Evolutionary conservation across 2,329 filamentous ascomycete species (phyloP).

Genomic region (Ceratocystis papillata): DNA sequence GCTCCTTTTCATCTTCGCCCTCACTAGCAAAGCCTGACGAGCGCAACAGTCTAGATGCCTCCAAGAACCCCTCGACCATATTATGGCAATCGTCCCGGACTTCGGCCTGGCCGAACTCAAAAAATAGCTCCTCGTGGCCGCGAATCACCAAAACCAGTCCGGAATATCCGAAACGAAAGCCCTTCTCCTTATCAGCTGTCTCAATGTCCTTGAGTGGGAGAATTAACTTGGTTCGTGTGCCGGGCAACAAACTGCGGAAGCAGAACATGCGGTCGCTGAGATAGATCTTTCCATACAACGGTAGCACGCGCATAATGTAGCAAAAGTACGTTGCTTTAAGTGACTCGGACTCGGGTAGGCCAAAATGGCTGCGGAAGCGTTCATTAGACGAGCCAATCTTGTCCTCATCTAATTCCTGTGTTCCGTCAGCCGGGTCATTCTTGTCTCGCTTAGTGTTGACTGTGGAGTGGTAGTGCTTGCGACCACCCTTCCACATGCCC

Average conservation of each 20-base stretch:
- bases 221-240: conserved; percentile 84
- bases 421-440: conserved; percentile 37
- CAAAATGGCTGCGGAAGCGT: conserved; percentile 82
- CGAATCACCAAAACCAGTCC: conserved; percentile 87
- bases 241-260: conserved; percentile 81
- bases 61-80: conserved; percentile 15
- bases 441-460: conserved; percentile 42
- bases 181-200: conserved; percentile 88
- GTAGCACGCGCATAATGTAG: conserved; percentile 79
- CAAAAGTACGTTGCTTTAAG: conserved; percentile 85
- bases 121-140: conserved; percentile 91
- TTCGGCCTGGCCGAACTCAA: conserved; percentile 73
- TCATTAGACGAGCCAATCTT: conserved; percentile 59
- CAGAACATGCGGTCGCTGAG: conserved; percentile 80
- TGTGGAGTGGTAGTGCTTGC: conserved; percentile 68
- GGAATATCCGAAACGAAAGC: conserved; percentile 82
- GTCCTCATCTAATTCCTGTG: conserved; percentile 37
- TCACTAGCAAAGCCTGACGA: conserved; percentile 10
- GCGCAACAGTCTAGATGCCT: conserved; percentile 6
- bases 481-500: conserved; percentile 88
- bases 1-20: conserved; percentile 43
- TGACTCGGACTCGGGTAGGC: conserved; percentile 70
- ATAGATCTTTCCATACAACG: conserved; percentile 93
- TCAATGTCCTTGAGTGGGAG: conserved; percentile 84
- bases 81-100: conserved; percentile 71